These are phyloP conservation scores for Acanthamoeba sp. DNA, from an alignment of 208 protist genomes.

Conservation along the genomic window DNA sequence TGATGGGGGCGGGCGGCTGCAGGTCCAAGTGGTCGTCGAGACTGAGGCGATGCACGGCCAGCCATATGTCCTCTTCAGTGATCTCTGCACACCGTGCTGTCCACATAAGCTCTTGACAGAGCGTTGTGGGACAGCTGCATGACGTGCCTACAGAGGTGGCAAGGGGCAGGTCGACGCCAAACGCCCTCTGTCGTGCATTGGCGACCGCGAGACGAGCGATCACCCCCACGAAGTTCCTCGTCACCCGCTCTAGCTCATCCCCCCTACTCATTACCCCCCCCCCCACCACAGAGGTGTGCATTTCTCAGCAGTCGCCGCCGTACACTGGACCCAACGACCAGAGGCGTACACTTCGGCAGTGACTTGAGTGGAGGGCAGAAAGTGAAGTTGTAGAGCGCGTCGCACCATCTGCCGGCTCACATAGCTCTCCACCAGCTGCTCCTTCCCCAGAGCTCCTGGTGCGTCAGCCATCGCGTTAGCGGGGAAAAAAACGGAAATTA, in stretches of 20 bases:
- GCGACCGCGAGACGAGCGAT: neutral
- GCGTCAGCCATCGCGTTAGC: neutral
- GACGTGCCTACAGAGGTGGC: too few species aligned
- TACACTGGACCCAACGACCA: too few species aligned
- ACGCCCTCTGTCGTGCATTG: neutral
- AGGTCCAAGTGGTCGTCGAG: neutral
- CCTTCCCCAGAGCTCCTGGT: too few species aligned
- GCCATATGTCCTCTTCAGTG: neutral
- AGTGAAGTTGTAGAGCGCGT: neutral
- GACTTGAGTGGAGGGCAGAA: neutral
- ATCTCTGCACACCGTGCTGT: neutral
- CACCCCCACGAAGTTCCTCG: neutral
- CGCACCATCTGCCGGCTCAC: neutral
- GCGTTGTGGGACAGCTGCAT: too few species aligned
- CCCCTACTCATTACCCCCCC: too few species aligned
- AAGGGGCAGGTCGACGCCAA: neutral
- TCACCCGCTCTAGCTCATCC: neutral
- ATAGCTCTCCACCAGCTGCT: neutral
- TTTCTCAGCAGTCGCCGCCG: too few species aligned
- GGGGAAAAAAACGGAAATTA: neutral
- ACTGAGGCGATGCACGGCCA: neutral
- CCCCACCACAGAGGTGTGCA: too few species aligned
- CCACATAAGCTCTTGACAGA: too few species aligned
- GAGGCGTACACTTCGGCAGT: neutral
- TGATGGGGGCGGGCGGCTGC: neutral